Base-by-base conservation (phyloP, 768 basidiomycete genomes). In the Pilatotrama ljubarskyi region DNA sequence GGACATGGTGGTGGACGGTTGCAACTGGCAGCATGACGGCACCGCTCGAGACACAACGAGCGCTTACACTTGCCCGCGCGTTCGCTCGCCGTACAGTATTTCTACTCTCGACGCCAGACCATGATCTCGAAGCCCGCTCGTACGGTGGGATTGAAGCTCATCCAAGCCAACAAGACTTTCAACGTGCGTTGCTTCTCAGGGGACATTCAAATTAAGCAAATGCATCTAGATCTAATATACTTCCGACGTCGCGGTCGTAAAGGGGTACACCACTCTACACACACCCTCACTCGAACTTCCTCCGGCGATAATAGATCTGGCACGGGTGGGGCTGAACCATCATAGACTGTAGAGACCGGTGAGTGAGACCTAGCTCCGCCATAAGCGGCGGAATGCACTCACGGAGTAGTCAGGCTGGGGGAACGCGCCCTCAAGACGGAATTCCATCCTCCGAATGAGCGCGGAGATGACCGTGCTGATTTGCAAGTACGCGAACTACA, bases 391-490 rank as follows among this genome's bases (percentile, higher is more conserved):
- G 54, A 43, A 22, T 24, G 25, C 1, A 80, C 92, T 51, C 76
- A 95, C 94, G 68, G 92, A 88, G 75, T 95, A 99, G 75, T 98
- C 94, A 62, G 94, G 84, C 41, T 80, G 80, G 5, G 96, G 95
- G 56, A 99, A 80, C 3, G 75, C 72, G 18, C 75, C 72, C 52
- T 87, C 86, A 46, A 97, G 78, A 47, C 79, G 82, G 69, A 98
- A 66, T 72, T 93, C 91, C 55, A 93, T 75, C 57, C 82, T 77
- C 51, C 95, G 86, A 49, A 98, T 77, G 60, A 98, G 70, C 13
- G 88, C 90, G 5, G 86, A 73, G 65, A 98, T 78, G 72, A 98
- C 81, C 6, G 87, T 86, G 37, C 93, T 91, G 10, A 98, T 76
- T 76, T 99, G 97, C 62, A 98, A 77, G 74, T 97, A 95, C 24